Percentiles rank a stretch among this genome's conserved stretches.
Evolutionary conservation across 1,284 basidiomycete species (phyloP).

Genomic region (Ceratobasidium sp.): DNA sequence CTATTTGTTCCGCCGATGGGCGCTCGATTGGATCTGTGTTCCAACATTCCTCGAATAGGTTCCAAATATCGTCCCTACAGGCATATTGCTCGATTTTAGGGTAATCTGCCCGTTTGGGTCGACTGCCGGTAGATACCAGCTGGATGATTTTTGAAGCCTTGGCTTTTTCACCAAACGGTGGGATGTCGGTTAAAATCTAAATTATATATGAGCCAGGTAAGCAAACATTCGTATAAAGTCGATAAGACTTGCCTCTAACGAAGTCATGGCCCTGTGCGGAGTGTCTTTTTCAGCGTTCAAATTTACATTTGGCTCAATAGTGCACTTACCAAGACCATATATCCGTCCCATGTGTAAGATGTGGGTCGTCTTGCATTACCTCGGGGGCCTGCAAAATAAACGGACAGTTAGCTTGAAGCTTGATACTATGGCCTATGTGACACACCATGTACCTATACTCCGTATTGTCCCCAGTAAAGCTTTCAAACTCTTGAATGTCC

Average conservation of each 20-base stretch:
- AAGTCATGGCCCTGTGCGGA: conserved; percentile 35
- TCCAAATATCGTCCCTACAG: conserved; percentile 20
- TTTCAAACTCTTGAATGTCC: conserved; percentile 8
- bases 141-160: conserved; percentile 19
- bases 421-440: background rate
- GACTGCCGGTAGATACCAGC: background rate
- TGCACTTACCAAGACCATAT: conserved; percentile 35
- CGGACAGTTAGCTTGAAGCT: background rate
- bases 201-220: background rate
- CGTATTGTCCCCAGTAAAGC: conserved; percentile 35
- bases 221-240: background rate
- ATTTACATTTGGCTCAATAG: background rate
- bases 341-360: conserved; percentile 22
- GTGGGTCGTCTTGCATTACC: conserved; percentile 19
- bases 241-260: conserved; percentile 1
- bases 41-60: conserved; percentile 31
- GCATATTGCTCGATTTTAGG: conserved; percentile 31
- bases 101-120: conserved; percentile 14
- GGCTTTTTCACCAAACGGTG: conserved; percentile 23
- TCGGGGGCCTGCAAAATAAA: conserved; percentile 25
- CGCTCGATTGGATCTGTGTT: conserved; percentile 1
- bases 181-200: conserved; percentile 39
- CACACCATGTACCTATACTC: conserved; percentile 39
- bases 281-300: background rate
- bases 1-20: conserved; percentile 8